A percentile compares a stretch with the other conserved stretches of the same genome.
Evolutionary conservation across 805 yeast genomes (phyloP).

Genomic region (Wickerhamomyces queroliae): DNA sequence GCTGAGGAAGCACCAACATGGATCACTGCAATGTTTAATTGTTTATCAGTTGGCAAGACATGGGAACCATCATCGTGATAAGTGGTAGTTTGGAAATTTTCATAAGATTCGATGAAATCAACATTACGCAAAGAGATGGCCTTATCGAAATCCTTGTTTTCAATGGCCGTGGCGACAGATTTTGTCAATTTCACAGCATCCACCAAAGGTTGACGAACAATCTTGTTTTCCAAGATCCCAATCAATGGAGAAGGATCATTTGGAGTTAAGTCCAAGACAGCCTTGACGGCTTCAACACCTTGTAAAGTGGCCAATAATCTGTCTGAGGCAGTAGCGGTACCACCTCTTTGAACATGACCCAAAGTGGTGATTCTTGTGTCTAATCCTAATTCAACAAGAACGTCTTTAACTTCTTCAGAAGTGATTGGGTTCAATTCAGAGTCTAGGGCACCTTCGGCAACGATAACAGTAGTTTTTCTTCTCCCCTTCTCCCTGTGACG

Average conservation of each 20-base stretch:
- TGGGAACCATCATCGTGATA: constrained; percentile 63
- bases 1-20: constrained; percentile 98
- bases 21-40: constrained; percentile 75
- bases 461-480: constrained; percentile 92
- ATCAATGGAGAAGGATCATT: constrained; percentile 93
- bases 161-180: constrained; percentile 87
- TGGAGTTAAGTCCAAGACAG: constrained; percentile 83
- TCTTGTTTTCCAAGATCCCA: constrained; percentile 81
- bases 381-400: constrained; percentile 75
- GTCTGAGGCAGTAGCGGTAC: constrained; percentile 95
- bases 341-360: constrained; percentile 99
- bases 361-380: constrained; percentile 94
- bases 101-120: constrained; percentile 76
- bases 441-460: constrained; percentile 97
- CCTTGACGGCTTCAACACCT: constrained; percentile 96
- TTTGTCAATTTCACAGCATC: constrained; percentile 88
- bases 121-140: constrained; percentile 87
- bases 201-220: constrained; percentile 77
- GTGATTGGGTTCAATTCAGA: constrained; percentile 75
- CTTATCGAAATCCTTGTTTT: constrained; percentile 66
- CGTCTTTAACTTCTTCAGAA: constrained; percentile 75
- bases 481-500: constrained; percentile 85
- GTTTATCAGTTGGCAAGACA: constrained; percentile 50
- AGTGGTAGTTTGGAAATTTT: constrained; percentile 64
- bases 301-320: constrained; percentile 88